phyloP scores from a whole-genome alignment of 164 flowering plant genomes.

The Liriodendron chinense region DNA sequence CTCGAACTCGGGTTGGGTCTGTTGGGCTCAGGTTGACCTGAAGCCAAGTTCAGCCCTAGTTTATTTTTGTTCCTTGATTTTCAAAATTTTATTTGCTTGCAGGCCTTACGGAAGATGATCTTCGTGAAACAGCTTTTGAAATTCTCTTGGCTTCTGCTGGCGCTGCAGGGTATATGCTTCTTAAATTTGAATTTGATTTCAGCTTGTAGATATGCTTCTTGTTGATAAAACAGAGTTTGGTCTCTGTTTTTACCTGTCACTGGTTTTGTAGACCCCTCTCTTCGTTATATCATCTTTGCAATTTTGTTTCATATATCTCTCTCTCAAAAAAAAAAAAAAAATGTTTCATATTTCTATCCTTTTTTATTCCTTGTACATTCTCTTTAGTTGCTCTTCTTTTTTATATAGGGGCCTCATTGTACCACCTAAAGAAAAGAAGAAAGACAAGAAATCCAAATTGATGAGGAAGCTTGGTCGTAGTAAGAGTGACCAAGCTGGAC shows the following conservation, averaged over 20 bases:
- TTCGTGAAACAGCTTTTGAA: conserved; percentile 96
- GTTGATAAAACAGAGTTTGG: neutral
- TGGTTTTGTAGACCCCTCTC: neutral
- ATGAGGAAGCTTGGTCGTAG: conserved; percentile 92
- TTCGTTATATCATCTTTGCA: neutral
- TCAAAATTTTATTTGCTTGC: conserved; percentile 12
- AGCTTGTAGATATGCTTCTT: neutral
- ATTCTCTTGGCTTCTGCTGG: conserved; percentile 93
- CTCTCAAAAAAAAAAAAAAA: neutral
- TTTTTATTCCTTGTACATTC: neutral
- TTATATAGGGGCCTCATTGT: conserved; percentile 77
- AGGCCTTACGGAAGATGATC: conserved; percentile 92
- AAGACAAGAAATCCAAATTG: conserved; percentile 75
- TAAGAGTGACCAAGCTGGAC: conserved; percentile 49
- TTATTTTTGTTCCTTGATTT: no score
- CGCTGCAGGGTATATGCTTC: conserved; percentile 71
- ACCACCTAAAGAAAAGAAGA: conserved; percentile 87
- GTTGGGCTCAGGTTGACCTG: no score
- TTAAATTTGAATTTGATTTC: neutral
- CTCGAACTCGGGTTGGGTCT: no score
- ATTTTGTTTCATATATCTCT: neutral
- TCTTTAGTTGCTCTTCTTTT: no score
- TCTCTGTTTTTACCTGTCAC: neutral
- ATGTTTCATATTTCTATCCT: no score
- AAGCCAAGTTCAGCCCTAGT: no score